Percentiles rank a stretch among this genome's conserved stretches.
Evolutionary conservation across 208 protist genomes (phyloP).

Genomic region (Sergeia podlipaevii): DNA sequence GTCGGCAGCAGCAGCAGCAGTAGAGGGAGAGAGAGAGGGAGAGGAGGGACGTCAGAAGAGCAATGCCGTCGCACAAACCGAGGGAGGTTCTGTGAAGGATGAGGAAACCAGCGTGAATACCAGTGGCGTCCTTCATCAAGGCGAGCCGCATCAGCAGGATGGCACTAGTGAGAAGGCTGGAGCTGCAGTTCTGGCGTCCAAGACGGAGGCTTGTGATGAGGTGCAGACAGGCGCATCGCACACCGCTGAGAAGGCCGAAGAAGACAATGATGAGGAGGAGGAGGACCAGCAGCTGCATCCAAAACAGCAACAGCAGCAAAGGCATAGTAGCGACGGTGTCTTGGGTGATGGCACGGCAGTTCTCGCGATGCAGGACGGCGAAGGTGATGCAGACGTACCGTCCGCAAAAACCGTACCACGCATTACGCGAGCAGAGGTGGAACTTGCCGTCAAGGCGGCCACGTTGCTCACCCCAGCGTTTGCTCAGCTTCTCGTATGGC

Average conservation of each 20-base stretch:
- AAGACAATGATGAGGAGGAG: too few relatives aligned
- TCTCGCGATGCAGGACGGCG: background rate
- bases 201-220: conserved; percentile 2
- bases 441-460: conserved; percentile 22
- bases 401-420: conserved; percentile 15
- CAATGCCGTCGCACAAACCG: background rate
- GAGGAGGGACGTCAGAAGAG: background rate
- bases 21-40: background rate
- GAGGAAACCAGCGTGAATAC: background rate
- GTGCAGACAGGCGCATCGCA: too few relatives aligned
- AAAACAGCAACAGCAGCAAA: too few relatives aligned
- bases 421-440: conserved; percentile 22
- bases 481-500: conserved; percentile 44
- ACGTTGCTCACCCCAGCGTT: conserved; percentile 32
- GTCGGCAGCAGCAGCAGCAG: background rate
- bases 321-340: too few relatives aligned
- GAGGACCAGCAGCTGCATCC: too few relatives aligned
- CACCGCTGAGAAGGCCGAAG: too few relatives aligned
- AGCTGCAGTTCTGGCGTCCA: too few relatives aligned
- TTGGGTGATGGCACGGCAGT: too few relatives aligned
- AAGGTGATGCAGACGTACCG: too few relatives aligned
- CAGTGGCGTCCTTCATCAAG: background rate
- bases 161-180: too few relatives aligned
- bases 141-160: too few relatives aligned
- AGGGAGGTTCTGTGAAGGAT: background rate